Evolutionary conservation across 805 yeast genomes (phyloP).

Genomic region (Ogataea pilisensis): DNA sequence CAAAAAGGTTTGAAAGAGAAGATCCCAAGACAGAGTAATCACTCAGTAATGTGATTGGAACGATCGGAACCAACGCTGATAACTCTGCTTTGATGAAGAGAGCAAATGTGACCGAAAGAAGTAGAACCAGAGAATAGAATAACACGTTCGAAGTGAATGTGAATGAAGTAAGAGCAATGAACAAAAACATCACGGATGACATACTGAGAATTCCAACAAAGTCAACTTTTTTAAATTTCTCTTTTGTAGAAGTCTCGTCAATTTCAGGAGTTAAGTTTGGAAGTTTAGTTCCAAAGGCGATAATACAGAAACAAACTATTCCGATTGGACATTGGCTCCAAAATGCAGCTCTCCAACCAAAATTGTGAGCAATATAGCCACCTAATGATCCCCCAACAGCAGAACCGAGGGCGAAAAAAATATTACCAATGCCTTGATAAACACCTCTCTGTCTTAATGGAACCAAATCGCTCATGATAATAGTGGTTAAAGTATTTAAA

Average conservation of each 20-base stretch:
- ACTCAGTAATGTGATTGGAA: conserved; percentile 53
- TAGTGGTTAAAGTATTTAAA: conserved; percentile 69
- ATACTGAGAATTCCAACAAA: conserved; percentile 36
- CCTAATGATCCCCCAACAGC: conserved; percentile 64
- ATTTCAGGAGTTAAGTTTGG: conserved; percentile 34
- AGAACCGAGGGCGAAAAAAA: conserved; percentile 76
- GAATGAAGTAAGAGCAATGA: conserved; percentile 35
- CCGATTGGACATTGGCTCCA: conserved; percentile 53
- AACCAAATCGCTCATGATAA: conserved; percentile 73
- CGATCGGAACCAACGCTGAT: conserved; percentile 46
- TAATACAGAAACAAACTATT: conserved; percentile 32
- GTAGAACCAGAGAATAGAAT: conserved; percentile 28
- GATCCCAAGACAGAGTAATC: conserved; percentile 61
- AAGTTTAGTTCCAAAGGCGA: conserved; percentile 37
- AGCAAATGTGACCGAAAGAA: conserved; percentile 5
- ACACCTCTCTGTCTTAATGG: conserved; percentile 79
- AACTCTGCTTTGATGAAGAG: conserved; percentile 22
- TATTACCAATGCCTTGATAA: conserved; percentile 81
- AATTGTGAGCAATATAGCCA: conserved; percentile 52
- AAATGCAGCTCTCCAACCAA: conserved; percentile 68
- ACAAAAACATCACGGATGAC: conserved; percentile 29
- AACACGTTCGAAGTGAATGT: conserved; percentile 41
- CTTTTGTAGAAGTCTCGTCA: conserved; percentile 26
- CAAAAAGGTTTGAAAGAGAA: conserved; percentile 60
- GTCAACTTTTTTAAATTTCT: conserved; percentile 53